Evolutionary conservation across 495 filamentous ascomycete genomes (phyloP).

Genomic region (Parathielavia appendiculata): DNA sequence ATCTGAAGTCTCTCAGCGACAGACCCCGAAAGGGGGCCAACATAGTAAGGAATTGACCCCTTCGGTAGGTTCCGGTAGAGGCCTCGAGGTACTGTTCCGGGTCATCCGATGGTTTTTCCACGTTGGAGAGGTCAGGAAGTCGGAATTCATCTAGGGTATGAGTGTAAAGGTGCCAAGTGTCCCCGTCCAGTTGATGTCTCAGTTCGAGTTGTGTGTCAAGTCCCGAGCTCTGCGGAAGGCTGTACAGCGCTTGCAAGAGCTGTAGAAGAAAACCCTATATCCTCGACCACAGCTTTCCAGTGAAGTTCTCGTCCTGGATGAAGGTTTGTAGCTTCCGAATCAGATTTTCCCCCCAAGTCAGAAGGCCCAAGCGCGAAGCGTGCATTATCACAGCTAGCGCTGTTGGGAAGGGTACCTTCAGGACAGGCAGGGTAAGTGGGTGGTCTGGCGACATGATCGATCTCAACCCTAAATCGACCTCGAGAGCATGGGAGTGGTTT

Average conservation of each 20-base stretch:
- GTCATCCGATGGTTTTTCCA: neutral
- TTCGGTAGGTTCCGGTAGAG: neutral
- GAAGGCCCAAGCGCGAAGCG: no score
- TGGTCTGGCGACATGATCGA: no score
- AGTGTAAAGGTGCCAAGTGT: neutral
- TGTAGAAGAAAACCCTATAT: neutral
- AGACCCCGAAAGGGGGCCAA: neutral
- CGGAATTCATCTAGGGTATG: neutral
- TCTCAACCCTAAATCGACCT: no score
- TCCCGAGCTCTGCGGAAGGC: neutral
- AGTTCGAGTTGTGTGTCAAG: neutral
- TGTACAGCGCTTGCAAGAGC: neutral
- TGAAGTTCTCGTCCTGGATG: constrained; percentile 2
- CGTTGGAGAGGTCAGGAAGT: neutral
- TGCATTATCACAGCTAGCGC: no score
- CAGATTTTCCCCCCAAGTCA: constrained; percentile 4
- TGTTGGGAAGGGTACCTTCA: no score
- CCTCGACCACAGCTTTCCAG: constrained; percentile 1
- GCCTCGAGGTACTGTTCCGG: constrained; percentile 8
- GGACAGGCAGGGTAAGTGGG: no score
- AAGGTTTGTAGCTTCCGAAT: constrained; percentile 11
- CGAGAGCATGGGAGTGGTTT: no score
- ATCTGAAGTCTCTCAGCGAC: neutral
- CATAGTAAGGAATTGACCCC: neutral
- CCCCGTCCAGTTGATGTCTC: neutral